Evolutionary conservation across 345 rosid genomes (phyloP).

Genomic region (Bruguiera parviflora): DNA sequence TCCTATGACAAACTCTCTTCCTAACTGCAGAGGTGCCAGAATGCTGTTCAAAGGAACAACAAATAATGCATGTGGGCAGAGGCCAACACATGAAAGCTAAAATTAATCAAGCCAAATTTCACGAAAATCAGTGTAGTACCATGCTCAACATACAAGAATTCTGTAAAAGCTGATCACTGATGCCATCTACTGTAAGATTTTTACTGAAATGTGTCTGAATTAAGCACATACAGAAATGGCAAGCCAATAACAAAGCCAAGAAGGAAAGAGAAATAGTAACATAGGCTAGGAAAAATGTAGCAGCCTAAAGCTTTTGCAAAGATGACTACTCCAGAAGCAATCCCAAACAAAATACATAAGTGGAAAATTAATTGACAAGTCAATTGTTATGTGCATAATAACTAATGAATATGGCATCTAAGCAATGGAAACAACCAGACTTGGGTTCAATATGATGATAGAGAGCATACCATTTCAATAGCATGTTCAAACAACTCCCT

Average conservation of each 20-base stretch:
- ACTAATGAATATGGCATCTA: neutral
- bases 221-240: too few relatives aligned
- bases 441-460: conserved; percentile 2
- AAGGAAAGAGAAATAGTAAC: neutral
- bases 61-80: neutral
- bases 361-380: neutral
- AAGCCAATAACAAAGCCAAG: too few relatives aligned
- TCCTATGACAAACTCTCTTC: too few relatives aligned
- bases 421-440: neutral
- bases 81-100: too few relatives aligned
- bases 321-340: neutral
- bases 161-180: too few relatives aligned
- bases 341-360: conserved; percentile 1
- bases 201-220: too few relatives aligned
- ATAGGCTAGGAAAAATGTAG: neutral
- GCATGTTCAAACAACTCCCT: conserved; percentile 96
- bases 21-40: neutral
- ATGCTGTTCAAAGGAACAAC: neutral
- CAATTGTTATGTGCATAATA: neutral
- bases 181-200: too few relatives aligned
- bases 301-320: neutral
- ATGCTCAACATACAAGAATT: too few relatives aligned
- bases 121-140: too few relatives aligned
- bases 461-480: conserved; percentile 60
- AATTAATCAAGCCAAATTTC: too few relatives aligned